Evolutionary conservation across 768 basidiomycete genomes (phyloP), one percentile per base, ranked within the genome.

Genomic region (Coprinopsis cinerea): DNA sequence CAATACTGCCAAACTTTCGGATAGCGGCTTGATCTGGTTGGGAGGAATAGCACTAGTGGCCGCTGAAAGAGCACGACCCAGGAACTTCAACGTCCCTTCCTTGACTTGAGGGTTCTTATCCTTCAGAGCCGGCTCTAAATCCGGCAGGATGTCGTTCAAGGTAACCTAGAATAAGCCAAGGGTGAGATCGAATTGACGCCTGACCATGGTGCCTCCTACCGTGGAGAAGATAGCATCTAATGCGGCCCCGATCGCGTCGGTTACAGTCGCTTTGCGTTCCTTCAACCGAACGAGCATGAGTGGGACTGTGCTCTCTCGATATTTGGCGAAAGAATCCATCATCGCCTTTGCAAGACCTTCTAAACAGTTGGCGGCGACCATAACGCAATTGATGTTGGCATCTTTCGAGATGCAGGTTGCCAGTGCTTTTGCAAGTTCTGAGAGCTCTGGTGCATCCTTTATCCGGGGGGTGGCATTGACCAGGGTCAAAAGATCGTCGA

Each of bases 31-130:
- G 54, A 97, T 73, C 60, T 94, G 91, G 1, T 78, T 68, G 20
- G 81, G 78, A 35, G 78, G 77, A 10, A 96, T 78, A 1, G 92
- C 81, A 2, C 74, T 69, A 7, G 78, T 76, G 1, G 92, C 89
- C 1, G 75, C 76, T 1, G 81, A 70, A 41, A 99, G 78, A 59
- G 81, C 88, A 44, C 95, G 80, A 17, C 77, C 79, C 23, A 97
- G 71, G 59, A 95, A 96, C 59, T 89, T 89, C 56, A 95, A 69
- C 0, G 92, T 85, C 4, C 91, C 88, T 67, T 95, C 92, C 60
- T 96, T 95, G 25, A 96, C 89, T 66, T 96, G 93, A 1, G 96
- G 96, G 60, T 97, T 99, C 71, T 98, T 99, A 48, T 84, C 84
- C 55, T 82, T 82, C 15, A 95, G 69, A 0, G 85, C 78, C 2